Percentiles rank a stretch among this genome's conserved stretches.
These are phyloP conservation scores for Lichtheimia ornata DNA, from an alignment of 371 early-diverging fungal genomes.

Conservation along the genomic window DNA sequence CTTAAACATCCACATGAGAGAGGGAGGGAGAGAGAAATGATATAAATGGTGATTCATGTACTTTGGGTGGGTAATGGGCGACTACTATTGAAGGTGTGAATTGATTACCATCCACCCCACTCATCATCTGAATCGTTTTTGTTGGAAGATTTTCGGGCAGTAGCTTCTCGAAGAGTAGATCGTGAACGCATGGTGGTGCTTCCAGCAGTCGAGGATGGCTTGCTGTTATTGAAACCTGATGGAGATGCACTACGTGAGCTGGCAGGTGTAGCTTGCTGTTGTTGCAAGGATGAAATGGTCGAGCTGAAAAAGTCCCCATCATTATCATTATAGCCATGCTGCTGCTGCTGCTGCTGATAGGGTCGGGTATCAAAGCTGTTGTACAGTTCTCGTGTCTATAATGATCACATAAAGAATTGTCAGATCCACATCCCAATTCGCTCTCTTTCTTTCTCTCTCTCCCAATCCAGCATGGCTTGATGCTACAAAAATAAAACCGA, in stretches of 20 bases:
- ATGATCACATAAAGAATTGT: background rate
- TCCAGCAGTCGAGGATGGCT: slow-evolving; percentile 12
- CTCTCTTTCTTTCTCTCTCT: no score
- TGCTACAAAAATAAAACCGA: slow-evolving; percentile 21
- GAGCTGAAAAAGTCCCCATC: slow-evolving; percentile 52
- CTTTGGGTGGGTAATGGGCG: no score
- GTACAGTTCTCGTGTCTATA: slow-evolving; percentile 23
- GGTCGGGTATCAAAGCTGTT: slow-evolving; percentile 21
- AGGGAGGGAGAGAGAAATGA: no score
- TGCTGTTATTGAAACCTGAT: slow-evolving; percentile 17
- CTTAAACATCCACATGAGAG: no score
- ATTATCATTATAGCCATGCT: slow-evolving; percentile 18
- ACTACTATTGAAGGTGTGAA: no score
- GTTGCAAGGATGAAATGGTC: slow-evolving; percentile 42
- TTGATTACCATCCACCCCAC: slow-evolving; percentile 53
- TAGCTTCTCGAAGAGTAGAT: slow-evolving; percentile 35
- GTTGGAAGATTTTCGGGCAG: slow-evolving; percentile 21
- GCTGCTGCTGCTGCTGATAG: slow-evolving; percentile 13
- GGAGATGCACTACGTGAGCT: slow-evolving; percentile 41
- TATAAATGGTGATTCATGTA: no score
- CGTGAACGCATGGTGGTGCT: slow-evolving; percentile 32
- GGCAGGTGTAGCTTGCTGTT: slow-evolving; percentile 28
- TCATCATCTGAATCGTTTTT: slow-evolving; percentile 58
- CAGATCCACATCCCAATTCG: background rate
- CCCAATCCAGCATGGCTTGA: background rate